Conservation (phyloP, 768 basidiomycete species). For the Suillus hirtellus region DNA sequence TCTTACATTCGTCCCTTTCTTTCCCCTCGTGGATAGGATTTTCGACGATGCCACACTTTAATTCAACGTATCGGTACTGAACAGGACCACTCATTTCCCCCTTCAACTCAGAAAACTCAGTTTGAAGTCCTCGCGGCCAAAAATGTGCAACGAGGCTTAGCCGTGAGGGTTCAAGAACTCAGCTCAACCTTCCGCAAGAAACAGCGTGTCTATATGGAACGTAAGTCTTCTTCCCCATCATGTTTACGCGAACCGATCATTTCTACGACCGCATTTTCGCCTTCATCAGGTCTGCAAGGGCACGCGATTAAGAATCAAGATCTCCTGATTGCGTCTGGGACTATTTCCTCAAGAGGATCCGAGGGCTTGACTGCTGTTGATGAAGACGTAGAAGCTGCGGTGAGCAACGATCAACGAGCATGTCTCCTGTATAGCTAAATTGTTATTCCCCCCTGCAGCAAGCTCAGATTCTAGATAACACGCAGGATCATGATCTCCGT, state of each 20-base stretch:
- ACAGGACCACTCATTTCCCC: slow-evolving; percentile 65
- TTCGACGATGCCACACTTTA: slow-evolving; percentile 44
- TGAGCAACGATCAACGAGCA: slow-evolving; percentile 41
- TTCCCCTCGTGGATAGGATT: slow-evolving; percentile 30
- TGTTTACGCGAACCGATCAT: slow-evolving; percentile 15
- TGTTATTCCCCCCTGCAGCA: slow-evolving; percentile 24
- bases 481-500: slow-evolving; percentile 42
- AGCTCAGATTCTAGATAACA: slow-evolving; percentile 38
- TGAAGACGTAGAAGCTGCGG: slow-evolving; percentile 87
- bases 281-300: slow-evolving; percentile 79
- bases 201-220: slow-evolving; percentile 97
- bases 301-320: slow-evolving; percentile 98
- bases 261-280: slow-evolving; percentile 16
- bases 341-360: slow-evolving; percentile 76
- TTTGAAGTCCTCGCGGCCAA: slow-evolving; percentile 71
- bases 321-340: slow-evolving; percentile 86
- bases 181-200: slow-evolving; percentile 94
- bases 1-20: slow-evolving; percentile 18
- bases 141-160: slow-evolving; percentile 94
- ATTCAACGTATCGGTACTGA: slow-evolving; percentile 70
- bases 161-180: slow-evolving; percentile 93
- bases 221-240: slow-evolving; percentile 51
- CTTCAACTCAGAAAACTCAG: slow-evolving; percentile 44
- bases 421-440: slow-evolving; percentile 15
- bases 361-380: slow-evolving; percentile 84